A percentile compares a stretch with the other conserved stretches of the same genome.
These are phyloP conservation scores for Cercophora sp. DNA, from an alignment of 495 filamentous ascomycete genomes.

Conservation along the genomic window DNA sequence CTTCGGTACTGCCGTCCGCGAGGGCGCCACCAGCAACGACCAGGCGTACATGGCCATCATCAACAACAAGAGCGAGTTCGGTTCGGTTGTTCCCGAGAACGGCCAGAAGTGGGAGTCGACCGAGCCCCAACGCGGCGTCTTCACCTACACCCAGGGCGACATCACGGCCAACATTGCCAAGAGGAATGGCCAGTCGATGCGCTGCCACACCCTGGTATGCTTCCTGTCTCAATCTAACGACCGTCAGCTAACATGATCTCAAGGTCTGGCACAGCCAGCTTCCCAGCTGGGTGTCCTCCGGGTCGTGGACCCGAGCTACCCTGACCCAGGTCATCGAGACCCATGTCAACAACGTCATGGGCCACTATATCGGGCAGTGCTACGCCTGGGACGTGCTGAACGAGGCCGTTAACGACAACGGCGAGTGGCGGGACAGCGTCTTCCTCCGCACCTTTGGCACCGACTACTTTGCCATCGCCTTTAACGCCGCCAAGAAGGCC, in stretches of 20 bases:
- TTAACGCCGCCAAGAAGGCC: constrained; percentile 38
- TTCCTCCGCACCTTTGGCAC: constrained; percentile 43
- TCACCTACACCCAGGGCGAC: constrained; percentile 50
- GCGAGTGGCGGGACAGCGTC: constrained; percentile 35
- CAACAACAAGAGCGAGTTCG: constrained; percentile 52
- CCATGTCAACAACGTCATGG: constrained; percentile 53
- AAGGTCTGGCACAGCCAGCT: too few species aligned
- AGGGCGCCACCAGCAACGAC: constrained; percentile 47
- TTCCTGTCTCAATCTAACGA: too few species aligned
- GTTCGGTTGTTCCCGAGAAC: constrained; percentile 57
- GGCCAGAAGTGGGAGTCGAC: constrained; percentile 52
- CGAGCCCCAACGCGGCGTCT: constrained; percentile 38
- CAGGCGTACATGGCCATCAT: constrained; percentile 43
- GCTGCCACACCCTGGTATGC: constrained; percentile 63
- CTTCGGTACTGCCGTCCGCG: constrained; percentile 59
- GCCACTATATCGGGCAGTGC: constrained; percentile 50
- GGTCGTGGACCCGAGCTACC: constrained; percentile 51
- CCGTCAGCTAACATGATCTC: too few species aligned
- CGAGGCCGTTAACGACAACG: constrained; percentile 48
- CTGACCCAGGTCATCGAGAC: constrained; percentile 41
- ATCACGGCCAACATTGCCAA: constrained; percentile 47
- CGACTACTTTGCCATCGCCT: constrained; percentile 44
- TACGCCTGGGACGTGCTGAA: constrained; percentile 53
- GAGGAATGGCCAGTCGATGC: constrained; percentile 49
- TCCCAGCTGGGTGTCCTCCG: too few species aligned